Evolutionary conservation across 768 basidiomycete genomes (phyloP), one percentile per base, ranked within the genome.

Genomic region (Exsudoporus frostii): DNA sequence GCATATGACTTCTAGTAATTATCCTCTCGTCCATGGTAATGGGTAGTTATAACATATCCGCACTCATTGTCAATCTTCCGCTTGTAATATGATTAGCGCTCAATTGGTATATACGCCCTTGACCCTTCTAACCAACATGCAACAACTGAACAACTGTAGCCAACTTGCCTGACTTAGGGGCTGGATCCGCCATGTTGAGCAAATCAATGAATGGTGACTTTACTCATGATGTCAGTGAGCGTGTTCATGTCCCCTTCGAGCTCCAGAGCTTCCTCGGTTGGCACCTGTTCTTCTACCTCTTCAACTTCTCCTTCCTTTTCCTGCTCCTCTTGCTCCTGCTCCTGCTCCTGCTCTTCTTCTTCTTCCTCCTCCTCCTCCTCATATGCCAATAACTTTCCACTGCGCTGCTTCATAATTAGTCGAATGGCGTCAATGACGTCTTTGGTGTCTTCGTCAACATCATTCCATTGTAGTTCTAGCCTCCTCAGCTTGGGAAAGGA

Each of bases 381-480:
- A 1, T 80, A 77, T 0, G 82, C 74, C 7, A 85, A 71, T 6
- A 90, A 66, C 57, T 80, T 86, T 4, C 89, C 89, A 29, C 84
- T 83, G 27, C 87, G 80, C 52, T 76, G 76, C 65, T 79, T 83
- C 64, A 91, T 70, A 49, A 79, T 75, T 42, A 77, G 67, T 13
- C 69, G 70, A 48, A 92, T 69, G 44, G 78, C 73, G 51, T 80
- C 77, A 17, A 89, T 29, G 27, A 53, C 60, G 58, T 79, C 71
- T 56, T 84, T 86, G 44, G 84, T 84, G 27, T 87, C 85, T 48
- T 90, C 91, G 41, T 92, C 88, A 53, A 83, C 78, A 13, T 95
- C 94, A 61, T 95, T 98, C 74, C 90, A 92, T 65, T 96, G 94
- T 54, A 98, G 64, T 68, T 98, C 96, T 48, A 98, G 70, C 49